Evolutionary conservation across 2,329 filamentous ascomycete genomes (phyloP), one percentile per base, ranked within the genome.

Genomic region (Ceratocystis smalleyi): DNA sequence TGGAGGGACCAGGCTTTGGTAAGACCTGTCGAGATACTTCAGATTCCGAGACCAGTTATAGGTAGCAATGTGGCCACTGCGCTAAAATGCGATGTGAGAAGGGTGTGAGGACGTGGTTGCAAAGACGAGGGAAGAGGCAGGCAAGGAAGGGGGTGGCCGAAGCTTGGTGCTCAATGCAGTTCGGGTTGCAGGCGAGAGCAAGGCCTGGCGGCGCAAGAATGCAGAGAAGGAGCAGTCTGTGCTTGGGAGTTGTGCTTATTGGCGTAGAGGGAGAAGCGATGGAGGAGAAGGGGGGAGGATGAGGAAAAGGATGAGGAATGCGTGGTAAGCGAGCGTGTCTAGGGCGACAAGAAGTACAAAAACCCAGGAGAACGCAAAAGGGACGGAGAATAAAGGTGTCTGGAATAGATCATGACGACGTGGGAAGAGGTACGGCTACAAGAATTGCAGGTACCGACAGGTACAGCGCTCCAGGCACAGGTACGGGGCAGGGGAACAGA

Each of bases 1-100:
- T 27, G 51, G 51, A n/a, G n/a, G n/a, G 54, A 19, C 54, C 27
- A 15, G 17, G 17, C 54, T 17, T 32, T 27, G 51, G 51, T 24
- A 6, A 17, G 51, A 32, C 30, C 35, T 4, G 2, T 12, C 35
- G 12, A 5, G 35, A 40, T 40, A 40, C 10, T 3, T 40, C 35
- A 40, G 3, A 40, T 40, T 40, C 35, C 8, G 35, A 40, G 35
- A 40, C 54, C 54, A 57, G 54, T 35, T 57, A 35, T 35, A 57
- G 54, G 54, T n/a, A 57, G 32, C 27, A 57, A 57, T 40, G 54
- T 57, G 54, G 54, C 27, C 54, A 57, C 54, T 57, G 54, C 54
- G 19, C 54, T 6, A 3, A 22, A 30, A 32, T 57, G 54, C 5
- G n/a, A n/a, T 19, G 54, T 19, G 27, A 32, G 27, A 57, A 57